Conservation (phyloP, 2,329 filamentous ascomycete genomes). For the Dissoconium aciculare region DNA sequence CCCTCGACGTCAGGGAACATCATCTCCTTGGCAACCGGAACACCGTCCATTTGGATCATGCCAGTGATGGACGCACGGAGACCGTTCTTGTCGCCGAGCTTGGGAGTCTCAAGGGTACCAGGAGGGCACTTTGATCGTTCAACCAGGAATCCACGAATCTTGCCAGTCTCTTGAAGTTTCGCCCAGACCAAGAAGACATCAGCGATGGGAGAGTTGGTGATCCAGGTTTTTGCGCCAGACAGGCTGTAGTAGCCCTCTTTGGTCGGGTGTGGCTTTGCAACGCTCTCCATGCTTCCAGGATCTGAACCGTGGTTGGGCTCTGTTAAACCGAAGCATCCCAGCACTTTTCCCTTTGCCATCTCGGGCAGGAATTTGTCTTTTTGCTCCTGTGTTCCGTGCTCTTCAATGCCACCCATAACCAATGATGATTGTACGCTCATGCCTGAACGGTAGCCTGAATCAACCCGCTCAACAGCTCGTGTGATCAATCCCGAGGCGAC, state of each 20-base stretch:
- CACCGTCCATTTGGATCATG: constrained; percentile 91
- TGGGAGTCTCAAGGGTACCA: constrained; percentile 78
- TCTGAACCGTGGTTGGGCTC: constrained; percentile 90
- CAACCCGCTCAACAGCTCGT: constrained; percentile 75
- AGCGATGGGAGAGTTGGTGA: constrained; percentile 83
- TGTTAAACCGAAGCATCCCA: constrained; percentile 79
- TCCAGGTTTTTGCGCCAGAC: constrained; percentile 83
- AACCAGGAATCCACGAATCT: constrained; percentile 84
- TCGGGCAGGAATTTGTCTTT: constrained; percentile 70
- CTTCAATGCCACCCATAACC: constrained; percentile 84
- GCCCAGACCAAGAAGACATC: constrained; percentile 84
- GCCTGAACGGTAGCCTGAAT: constrained; percentile 79
- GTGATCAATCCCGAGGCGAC: constrained; percentile 85
- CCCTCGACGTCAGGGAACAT: constrained; percentile 91
- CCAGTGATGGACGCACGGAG: constrained; percentile 86
- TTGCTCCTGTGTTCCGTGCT: constrained; percentile 73
- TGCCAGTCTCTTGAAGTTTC: constrained; percentile 77
- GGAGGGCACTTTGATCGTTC: constrained; percentile 73
- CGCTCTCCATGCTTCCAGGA: constrained; percentile 79
- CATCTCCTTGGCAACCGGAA: constrained; percentile 74
- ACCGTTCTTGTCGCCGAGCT: constrained; percentile 90
- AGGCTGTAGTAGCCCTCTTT: constrained; percentile 70
- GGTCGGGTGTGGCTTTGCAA: constrained; percentile 67
- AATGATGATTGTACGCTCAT: constrained; percentile 89
- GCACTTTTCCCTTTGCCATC: constrained; percentile 66